Conservation (phyloP, 2,329 filamentous ascomycete genomes). For the Colletotrichum melonis region DNA sequence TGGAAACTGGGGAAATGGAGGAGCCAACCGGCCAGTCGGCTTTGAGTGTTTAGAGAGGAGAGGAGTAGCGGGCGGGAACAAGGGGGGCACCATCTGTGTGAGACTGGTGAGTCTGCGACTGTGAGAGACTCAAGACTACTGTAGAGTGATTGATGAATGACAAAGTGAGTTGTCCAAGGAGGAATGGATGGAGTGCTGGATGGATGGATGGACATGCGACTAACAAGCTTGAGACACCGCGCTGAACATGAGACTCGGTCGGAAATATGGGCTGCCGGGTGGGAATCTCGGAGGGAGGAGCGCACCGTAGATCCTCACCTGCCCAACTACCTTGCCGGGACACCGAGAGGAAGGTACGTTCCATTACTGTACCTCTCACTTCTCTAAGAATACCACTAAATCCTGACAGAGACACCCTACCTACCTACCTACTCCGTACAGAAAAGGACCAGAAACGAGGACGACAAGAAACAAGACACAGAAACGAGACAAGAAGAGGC, state of each 20-base stretch:
- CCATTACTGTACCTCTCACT: no score
- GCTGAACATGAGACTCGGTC: neutral
- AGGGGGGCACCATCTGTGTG: neutral
- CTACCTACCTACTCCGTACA: neutral
- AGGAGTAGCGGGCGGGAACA: neutral
- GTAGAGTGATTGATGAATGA: neutral
- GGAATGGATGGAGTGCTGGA: neutral
- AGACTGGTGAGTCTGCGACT: neutral
- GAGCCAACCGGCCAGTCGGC: conserved; percentile 9
- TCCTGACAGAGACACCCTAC: neutral
- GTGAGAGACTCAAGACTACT: neutral
- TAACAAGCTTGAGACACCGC: neutral
- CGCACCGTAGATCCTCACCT: conserved; percentile 22
- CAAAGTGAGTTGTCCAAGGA: neutral
- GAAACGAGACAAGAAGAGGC: no score
- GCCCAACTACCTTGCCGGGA: neutral
- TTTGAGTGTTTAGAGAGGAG: conserved; percentile 8
- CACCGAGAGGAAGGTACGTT: neutral
- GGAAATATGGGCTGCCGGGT: neutral
- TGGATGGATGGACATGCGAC: neutral
- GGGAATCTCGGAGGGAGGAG: conserved; percentile 5
- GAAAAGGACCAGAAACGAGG: neutral
- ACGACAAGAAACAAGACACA: neutral
- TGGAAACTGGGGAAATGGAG: conserved; percentile 31
- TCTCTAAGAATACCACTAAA: no score